phyloP scores from a whole-genome alignment of 2,329 filamentous ascomycete species.

The Venturia carpophila region DNA sequence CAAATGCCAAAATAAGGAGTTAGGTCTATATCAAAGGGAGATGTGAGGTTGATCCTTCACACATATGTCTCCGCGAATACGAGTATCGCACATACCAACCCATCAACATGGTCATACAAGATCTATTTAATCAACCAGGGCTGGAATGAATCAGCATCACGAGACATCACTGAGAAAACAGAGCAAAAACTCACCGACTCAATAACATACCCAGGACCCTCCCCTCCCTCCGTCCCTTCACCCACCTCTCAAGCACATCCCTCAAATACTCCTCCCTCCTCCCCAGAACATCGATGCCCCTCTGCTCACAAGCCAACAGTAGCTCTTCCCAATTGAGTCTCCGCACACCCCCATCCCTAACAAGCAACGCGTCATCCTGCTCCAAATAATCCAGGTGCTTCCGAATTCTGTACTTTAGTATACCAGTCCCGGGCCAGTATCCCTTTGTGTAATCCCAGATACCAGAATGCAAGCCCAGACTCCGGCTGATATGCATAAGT shows the following conservation, averaged over 20 bases:
- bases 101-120: neutral
- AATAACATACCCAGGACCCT: conserved; percentile 8
- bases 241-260: conserved; percentile 11
- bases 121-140: neutral
- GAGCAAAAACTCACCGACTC: conserved; percentile 1
- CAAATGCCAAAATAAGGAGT: too few relatives aligned
- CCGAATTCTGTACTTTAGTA: conserved; percentile 49
- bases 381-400: conserved; percentile 55
- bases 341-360: conserved; percentile 12
- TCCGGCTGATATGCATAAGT: conserved; percentile 36
- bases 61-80: too few relatives aligned
- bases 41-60: too few relatives aligned
- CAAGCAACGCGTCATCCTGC: conserved; percentile 62
- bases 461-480: conserved; percentile 34
- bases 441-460: conserved; percentile 37
- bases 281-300: conserved; percentile 16
- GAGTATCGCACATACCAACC: neutral
- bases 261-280: neutral
- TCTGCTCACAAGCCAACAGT: conserved; percentile 11
- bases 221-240: neutral
- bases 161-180: too few relatives aligned
- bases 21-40: too few relatives aligned
- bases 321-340: conserved; percentile 10
- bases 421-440: conserved; percentile 35
- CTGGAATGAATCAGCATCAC: neutral